Percentiles rank a stretch among this genome's conserved stretches.
Evolutionary conservation across 805 yeast species (phyloP).

Genomic region (Candida maesae): DNA sequence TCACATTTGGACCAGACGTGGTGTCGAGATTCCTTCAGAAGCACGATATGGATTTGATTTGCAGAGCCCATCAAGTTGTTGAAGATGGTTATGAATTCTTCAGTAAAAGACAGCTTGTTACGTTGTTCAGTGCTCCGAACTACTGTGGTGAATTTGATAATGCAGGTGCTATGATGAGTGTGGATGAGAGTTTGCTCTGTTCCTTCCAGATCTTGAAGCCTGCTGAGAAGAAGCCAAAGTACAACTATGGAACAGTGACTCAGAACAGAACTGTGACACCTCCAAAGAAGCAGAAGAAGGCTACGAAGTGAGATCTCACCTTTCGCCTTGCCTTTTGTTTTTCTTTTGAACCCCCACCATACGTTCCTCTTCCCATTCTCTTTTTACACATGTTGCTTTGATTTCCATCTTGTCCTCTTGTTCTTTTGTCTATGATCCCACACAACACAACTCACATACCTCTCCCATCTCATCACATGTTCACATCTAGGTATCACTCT

Average conservation of each 20-base stretch:
- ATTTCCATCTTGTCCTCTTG: not conserved
- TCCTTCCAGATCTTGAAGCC: slow-evolving; percentile 97
- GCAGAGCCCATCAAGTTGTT: slow-evolving; percentile 98
- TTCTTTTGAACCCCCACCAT: too few relatives aligned
- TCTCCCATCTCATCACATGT: not conserved
- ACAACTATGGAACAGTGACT: slow-evolving; percentile 36
- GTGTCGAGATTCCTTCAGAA: slow-evolving; percentile 94
- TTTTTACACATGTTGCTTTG: too few relatives aligned
- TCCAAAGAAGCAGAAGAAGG: slow-evolving; percentile 55
- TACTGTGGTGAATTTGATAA: slow-evolving; percentile 99
- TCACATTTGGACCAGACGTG: slow-evolving; percentile 99
- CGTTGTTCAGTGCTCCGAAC: slow-evolving; percentile 95
- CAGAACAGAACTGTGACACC: slow-evolving; percentile 53
- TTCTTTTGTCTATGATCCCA: not conserved
- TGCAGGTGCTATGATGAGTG: slow-evolving; percentile 99
- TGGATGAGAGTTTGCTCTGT: slow-evolving; percentile 92
- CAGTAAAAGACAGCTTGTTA: slow-evolving; percentile 92
- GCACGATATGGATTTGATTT: slow-evolving; percentile 96
- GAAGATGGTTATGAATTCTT: slow-evolving; percentile 99
- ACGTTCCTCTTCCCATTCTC: too few relatives aligned
- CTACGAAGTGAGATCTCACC: slow-evolving; percentile 34
- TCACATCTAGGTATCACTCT: too few relatives aligned
- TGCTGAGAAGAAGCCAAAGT: slow-evolving; percentile 90
- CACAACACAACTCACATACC: not conserved
- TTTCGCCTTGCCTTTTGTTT: not conserved